Evolutionary conservation across 495 filamentous ascomycete genomes (phyloP), one percentile per base, ranked within the genome.

Genomic region (Tetracladium setigerum): DNA sequence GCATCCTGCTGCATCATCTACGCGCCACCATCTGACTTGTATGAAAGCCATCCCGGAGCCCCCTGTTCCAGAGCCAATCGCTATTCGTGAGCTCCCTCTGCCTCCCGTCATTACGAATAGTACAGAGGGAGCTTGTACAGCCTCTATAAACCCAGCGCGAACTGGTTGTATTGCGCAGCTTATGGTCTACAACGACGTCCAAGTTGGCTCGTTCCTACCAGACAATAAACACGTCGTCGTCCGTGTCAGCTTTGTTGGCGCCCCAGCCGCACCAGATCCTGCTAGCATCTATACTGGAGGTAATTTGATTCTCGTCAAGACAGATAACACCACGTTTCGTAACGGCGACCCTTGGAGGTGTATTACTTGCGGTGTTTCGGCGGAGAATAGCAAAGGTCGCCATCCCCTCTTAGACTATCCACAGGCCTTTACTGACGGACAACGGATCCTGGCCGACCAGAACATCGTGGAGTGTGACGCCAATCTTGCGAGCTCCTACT

Each of bases 281-380:
- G 14, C 37, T 22, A 54, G 45, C 30, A 58, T 55, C 17, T 55
- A 57, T 32, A 32, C 36, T 16, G 58, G 54, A 11, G 36, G 37
- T 30, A 53, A 59, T 36, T 30, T 56, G 16, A 53, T 59, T 33
- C 18, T 56, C n/a, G 38, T 58, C 15, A 61, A 61, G 41, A 35
- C 50, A 0, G 58, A 61, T 46, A 47, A 40, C 5, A 56, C 46
- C 2, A 30, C 43, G 13, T 61, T 58, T 41, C 38, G 49, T 4
- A 58, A 58, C 37, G 52, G 54, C 16, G 55, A 59, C 38, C 37
- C 55, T 2, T 60, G 53, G 50, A 63, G 57, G 41, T 58, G 60
- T 33, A 14, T 60, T 33, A 58, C 53, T n/a, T 57, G 60, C 39
- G 60, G 55, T 12, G 41, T 60, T 13, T 47, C 57, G 4, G 49